These are phyloP conservation scores for Begonia loranthoides DNA, from an alignment of 306 rosid genomes.

Conservation along the genomic window DNA sequence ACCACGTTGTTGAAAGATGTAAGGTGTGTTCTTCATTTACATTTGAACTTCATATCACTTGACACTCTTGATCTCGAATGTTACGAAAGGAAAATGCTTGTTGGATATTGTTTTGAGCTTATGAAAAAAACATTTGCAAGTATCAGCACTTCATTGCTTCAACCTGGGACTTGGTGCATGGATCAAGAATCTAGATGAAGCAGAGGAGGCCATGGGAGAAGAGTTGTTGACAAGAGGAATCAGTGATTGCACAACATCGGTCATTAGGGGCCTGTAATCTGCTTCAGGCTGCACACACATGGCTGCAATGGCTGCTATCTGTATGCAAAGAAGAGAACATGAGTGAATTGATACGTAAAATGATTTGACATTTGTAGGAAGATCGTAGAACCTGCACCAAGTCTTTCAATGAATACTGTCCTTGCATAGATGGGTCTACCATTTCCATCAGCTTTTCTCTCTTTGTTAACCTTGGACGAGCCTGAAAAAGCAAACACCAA, in stretches of 20 bases:
- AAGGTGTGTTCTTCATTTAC: no score
- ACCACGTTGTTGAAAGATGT: no score
- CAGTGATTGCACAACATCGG: constrained; percentile 84
- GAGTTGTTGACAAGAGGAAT: constrained; percentile 55
- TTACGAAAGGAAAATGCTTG: no score
- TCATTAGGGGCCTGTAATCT: constrained; percentile 84
- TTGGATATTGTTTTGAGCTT: no score
- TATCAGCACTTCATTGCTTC: no score
- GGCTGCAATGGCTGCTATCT: constrained; percentile 96
- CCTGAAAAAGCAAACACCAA: no score
- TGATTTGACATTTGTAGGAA: no score
- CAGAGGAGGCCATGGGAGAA: constrained; percentile 20
- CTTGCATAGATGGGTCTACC: constrained; percentile 76
- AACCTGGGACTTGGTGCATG: constrained; percentile 28
- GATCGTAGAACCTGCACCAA: constrained; percentile 86
- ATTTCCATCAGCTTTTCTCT: constrained; percentile 72
- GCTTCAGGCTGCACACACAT: constrained; percentile 98
- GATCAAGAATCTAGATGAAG: constrained; percentile 48
- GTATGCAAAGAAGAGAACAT: no score
- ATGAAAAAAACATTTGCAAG: no score
- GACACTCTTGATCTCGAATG: no score
- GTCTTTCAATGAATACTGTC: constrained; percentile 76
- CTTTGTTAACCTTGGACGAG: constrained; percentile 80
- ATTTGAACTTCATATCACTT: no score
- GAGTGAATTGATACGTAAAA: no score